Evolutionary conservation across 495 filamentous ascomycete species (phyloP).

Genomic region (Daldinia bambusicola): DNA sequence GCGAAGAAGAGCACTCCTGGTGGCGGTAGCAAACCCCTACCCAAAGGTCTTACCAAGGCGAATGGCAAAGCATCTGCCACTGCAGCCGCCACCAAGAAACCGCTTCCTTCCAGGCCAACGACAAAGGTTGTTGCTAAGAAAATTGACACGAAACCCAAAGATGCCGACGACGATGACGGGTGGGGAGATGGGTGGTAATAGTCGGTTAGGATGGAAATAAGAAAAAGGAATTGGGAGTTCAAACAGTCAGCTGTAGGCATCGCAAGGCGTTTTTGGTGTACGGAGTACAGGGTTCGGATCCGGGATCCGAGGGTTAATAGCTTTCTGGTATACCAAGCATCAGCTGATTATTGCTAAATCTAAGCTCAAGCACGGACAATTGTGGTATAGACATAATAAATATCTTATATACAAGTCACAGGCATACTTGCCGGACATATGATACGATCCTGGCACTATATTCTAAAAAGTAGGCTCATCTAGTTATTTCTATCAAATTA

Average conservation of each 20-base stretch:
- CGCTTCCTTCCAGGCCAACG: slow-evolving; percentile 42
- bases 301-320: neutral
- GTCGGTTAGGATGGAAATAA: neutral
- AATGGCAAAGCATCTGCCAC: slow-evolving; percentile 53
- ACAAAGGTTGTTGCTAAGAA: slow-evolving; percentile 58
- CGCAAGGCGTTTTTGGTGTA: slow-evolving; percentile 36
- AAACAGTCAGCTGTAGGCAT: neutral
- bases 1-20: slow-evolving; percentile 70
- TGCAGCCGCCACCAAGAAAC: slow-evolving; percentile 51
- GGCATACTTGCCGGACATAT: neutral
- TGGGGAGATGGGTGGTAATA: slow-evolving; percentile 76
- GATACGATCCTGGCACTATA: too few relatives aligned
- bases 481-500: too few relatives aligned
- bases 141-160: slow-evolving; percentile 65
- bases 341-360: neutral
- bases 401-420: neutral
- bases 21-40: slow-evolving; percentile 67
- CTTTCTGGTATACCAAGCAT: slow-evolving; percentile 11
- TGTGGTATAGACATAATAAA: slow-evolving; percentile 3
- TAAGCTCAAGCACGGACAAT: neutral
- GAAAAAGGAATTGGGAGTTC: slow-evolving; percentile 1
- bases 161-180: slow-evolving; percentile 66
- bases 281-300: neutral
- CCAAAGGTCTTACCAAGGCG: slow-evolving; percentile 77
- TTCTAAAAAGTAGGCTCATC: too few relatives aligned